Conservation (phyloP, 2,329 filamentous ascomycete species). For the Didymellaceae sp. region DNA sequence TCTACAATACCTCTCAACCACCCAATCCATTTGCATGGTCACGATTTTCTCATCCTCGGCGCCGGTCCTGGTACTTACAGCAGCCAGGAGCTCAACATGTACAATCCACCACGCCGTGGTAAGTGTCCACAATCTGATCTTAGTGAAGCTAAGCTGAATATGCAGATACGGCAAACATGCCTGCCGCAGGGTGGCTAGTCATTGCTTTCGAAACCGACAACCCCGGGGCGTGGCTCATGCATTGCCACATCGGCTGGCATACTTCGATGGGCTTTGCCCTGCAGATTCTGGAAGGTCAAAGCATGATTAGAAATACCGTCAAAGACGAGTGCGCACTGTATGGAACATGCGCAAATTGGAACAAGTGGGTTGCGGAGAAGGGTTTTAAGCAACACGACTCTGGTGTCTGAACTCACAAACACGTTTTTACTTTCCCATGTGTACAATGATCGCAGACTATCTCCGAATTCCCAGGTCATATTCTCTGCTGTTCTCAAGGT, state of each 20-base stretch:
- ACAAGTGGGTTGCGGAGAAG: conserved; percentile 23
- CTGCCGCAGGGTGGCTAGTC: conserved; percentile 48
- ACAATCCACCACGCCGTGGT: conserved; percentile 33
- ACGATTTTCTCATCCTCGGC: conserved; percentile 60
- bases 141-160: not conserved
- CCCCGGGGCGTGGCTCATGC: conserved; percentile 53
- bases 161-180: conserved; percentile 37
- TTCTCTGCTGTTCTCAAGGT: no score
- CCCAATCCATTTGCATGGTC: conserved; percentile 47
- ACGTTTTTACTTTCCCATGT: no score
- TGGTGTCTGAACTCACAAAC: no score
- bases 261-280: conserved; percentile 63
- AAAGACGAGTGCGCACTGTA: conserved; percentile 25
- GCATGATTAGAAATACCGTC: conserved; percentile 4
- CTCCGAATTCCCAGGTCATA: no score
- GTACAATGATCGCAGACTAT: no score
- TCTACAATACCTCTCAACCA: conserved; percentile 43
- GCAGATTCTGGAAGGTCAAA: conserved; percentile 58
- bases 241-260: conserved; percentile 53
- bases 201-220: conserved; percentile 59
- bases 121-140: not conserved
- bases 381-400: conserved; percentile 31
- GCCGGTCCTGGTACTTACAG: conserved; percentile 42
- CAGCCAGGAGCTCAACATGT: conserved; percentile 17
- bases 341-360: conserved; percentile 31